These are phyloP conservation scores for Barnettozyma botsteinii DNA, from an alignment of 805 yeast species.

Conservation along the genomic window DNA sequence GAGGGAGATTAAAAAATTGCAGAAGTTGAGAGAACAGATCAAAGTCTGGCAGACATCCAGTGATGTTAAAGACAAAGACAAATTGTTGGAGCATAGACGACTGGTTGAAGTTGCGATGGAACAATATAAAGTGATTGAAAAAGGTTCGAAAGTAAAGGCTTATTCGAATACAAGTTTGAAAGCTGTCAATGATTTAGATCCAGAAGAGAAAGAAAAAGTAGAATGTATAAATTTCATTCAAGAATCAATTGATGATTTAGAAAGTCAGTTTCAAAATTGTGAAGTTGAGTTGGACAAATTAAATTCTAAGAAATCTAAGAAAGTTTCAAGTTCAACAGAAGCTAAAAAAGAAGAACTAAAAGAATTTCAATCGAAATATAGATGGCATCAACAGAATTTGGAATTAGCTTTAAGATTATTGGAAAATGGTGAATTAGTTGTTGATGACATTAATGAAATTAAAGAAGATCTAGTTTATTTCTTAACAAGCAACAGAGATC, in stretches of 20 bases:
- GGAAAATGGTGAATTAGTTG: slow-evolving; percentile 74
- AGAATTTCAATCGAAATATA: slow-evolving; percentile 61
- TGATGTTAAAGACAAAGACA: slow-evolving; percentile 84
- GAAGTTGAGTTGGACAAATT: slow-evolving; percentile 66
- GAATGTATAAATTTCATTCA: slow-evolving; percentile 68
- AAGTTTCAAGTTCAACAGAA: slow-evolving; percentile 44
- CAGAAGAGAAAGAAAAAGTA: slow-evolving; percentile 70
- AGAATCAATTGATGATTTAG: slow-evolving; percentile 70
- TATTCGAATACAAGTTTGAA: slow-evolving; percentile 88
- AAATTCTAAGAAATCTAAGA: slow-evolving; percentile 50
- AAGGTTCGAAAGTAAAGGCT: slow-evolving; percentile 87
- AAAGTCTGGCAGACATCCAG: slow-evolving; percentile 89
- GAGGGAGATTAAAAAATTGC: slow-evolving; percentile 91
- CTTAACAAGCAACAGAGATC: slow-evolving; percentile 87
- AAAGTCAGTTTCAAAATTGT: slow-evolving; percentile 67
- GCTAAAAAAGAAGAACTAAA: slow-evolving; percentile 57
- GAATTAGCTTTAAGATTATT: slow-evolving; percentile 72
- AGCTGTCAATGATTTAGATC: slow-evolving; percentile 55
- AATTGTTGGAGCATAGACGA: slow-evolving; percentile 67
- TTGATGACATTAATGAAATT: slow-evolving; percentile 67
- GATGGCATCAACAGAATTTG: slow-evolving; percentile 71
- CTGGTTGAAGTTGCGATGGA: slow-evolving; percentile 83
- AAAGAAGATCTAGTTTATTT: slow-evolving; percentile 88
- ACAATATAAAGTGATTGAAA: slow-evolving; percentile 88
- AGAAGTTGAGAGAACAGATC: slow-evolving; percentile 88